A percentile compares a stretch with the other conserved stretches of the same genome.
Conservation (phyloP, 2,329 filamentous ascomycete species). For the Monilinia fructicola region DNA sequence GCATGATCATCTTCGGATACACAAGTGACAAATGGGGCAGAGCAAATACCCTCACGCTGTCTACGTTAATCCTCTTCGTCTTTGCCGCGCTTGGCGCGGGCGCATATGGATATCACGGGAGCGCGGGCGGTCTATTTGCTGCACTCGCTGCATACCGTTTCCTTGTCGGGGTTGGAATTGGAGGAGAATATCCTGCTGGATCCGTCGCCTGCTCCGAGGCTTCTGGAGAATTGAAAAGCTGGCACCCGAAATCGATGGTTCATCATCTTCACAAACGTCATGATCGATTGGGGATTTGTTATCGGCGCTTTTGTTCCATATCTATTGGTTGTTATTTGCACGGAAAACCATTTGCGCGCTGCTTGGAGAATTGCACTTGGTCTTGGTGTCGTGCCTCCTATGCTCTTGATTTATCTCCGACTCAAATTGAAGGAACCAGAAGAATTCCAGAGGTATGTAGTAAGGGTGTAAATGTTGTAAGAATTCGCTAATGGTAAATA, state of each 20-base stretch:
- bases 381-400: conserved; percentile 73
- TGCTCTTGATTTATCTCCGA: conserved; percentile 69
- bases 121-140: conserved; percentile 69
- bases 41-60: conserved; percentile 76
- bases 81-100: conserved; percentile 79
- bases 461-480: not conserved
- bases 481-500: conserved; percentile 25
- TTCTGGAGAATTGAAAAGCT: conserved; percentile 75
- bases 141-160: conserved; percentile 82
- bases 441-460: conserved; percentile 56
- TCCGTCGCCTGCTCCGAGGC: conserved; percentile 82
- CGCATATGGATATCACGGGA: conserved; percentile 72
- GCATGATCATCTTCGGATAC: conserved; percentile 78
- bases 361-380: conserved; percentile 84
- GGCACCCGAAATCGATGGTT: conserved; percentile 90
- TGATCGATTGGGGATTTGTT: conserved; percentile 78
- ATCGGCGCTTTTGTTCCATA: conserved; percentile 76
- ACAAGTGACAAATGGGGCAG: conserved; percentile 82
- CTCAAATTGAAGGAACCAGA: conserved; percentile 75
- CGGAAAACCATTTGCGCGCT: conserved; percentile 59
- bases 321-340: conserved; percentile 58
- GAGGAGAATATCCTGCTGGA: conserved; percentile 78
- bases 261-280: conserved; percentile 83
- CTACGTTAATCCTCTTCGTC: conserved; percentile 78
- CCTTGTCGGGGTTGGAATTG: conserved; percentile 67